phyloP scores from a whole-genome alignment of 106 monocot species.

The Amphibolis antarctica region DNA sequence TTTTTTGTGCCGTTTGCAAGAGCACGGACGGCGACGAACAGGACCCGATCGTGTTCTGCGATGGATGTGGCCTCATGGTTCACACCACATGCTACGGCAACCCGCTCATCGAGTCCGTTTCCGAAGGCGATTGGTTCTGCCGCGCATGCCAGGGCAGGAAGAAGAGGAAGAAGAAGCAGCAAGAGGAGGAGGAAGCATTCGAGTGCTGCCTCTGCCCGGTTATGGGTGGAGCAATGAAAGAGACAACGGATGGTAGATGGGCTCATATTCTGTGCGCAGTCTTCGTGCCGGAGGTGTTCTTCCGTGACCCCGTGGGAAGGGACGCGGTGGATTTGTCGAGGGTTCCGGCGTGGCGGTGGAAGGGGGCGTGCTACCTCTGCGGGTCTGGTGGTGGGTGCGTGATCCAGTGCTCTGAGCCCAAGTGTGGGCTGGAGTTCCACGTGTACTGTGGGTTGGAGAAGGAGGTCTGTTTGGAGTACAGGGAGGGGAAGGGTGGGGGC shows the following conservation, averaged over 20 bases:
- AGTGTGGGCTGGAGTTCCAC: conserved; percentile 63
- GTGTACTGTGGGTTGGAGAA: conserved; percentile 56
- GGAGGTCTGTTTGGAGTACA: conserved; percentile 62
- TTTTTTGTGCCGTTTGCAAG: conserved; percentile 61
- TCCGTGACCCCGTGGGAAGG: conserved; percentile 53
- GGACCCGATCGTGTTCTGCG: conserved; percentile 93
- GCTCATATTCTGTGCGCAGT: conserved; percentile 69
- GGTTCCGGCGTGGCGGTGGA: conserved; percentile 35
- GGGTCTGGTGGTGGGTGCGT: conserved; percentile 39
- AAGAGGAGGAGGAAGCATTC: too few species aligned
- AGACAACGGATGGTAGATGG: conserved; percentile 40
- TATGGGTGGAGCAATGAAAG: conserved; percentile 57
- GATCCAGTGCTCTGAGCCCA: conserved; percentile 66
- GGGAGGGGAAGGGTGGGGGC: conserved; percentile 37
- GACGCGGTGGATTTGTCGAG: conserved; percentile 56
- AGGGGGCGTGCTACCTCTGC: conserved; percentile 46
- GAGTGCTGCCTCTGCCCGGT: conserved; percentile 65
- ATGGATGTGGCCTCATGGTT: conserved; percentile 87
- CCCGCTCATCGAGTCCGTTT: conserved; percentile 43
- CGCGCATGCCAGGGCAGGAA: conserved; percentile 11
- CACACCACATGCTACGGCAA: conserved; percentile 84
- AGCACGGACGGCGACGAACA: conserved; percentile 62
- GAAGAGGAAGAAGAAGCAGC: neutral
- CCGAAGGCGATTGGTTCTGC: conserved; percentile 94
- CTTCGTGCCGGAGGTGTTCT: conserved; percentile 87